These are phyloP conservation scores for Salinomyces thailandicus DNA, from an alignment of 2,329 filamentous ascomycete genomes.

Conservation along the genomic window DNA sequence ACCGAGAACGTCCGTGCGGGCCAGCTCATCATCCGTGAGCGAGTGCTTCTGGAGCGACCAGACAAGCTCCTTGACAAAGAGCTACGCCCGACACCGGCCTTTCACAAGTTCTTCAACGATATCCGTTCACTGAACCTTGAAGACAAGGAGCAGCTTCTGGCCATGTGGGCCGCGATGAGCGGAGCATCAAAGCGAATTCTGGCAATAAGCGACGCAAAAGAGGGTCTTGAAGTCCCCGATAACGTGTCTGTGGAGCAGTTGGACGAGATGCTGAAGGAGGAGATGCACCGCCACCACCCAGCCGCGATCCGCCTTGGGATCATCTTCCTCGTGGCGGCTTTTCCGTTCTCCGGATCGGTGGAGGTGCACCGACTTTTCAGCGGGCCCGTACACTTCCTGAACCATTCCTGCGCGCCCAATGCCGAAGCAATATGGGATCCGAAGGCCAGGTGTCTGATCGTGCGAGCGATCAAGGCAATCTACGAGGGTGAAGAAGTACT, in stretches of 20 bases:
- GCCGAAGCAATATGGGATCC: neutral
- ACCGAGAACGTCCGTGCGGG: neutral
- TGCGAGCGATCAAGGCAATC: neutral
- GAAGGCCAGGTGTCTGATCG: neutral
- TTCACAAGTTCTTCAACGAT: neutral
- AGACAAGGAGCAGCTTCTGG: neutral
- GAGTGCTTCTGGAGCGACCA: neutral
- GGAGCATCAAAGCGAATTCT: neutral
- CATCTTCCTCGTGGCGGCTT: neutral
- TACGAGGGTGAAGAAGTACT: neutral
- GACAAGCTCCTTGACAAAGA: neutral
- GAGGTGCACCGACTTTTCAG: neutral
- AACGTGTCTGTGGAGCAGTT: no score
- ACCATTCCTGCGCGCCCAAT: conserved; percentile 3
- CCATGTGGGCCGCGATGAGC: neutral
- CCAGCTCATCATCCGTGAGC: neutral
- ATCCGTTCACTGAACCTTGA: neutral
- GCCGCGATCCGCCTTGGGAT: no score
- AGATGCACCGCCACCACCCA: neutral
- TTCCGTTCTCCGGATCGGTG: neutral
- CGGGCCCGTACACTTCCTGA: neutral
- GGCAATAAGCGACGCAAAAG: neutral
- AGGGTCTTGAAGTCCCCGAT: no score
- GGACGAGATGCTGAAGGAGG: no score
- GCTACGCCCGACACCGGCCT: neutral